Evolutionary conservation across 2,329 filamentous ascomycete species (phyloP).

Genomic region (Chaetomium sp.): DNA sequence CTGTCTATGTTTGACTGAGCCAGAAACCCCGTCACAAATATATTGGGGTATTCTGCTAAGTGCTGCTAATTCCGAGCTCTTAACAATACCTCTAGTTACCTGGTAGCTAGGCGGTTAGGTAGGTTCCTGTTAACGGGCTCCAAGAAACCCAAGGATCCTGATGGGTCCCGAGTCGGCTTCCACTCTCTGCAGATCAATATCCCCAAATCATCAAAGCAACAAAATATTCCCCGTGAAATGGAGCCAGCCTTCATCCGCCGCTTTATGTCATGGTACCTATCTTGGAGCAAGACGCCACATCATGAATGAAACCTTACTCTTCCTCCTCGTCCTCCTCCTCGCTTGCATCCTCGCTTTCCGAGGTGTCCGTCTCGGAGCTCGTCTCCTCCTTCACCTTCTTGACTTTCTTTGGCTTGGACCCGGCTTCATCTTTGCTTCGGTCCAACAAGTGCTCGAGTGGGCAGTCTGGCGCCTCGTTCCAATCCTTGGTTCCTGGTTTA

Average conservation of each 20-base stretch:
- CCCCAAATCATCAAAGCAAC: not conserved
- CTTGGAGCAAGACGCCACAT: not conserved
- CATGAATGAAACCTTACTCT: not conserved
- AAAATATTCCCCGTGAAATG: not conserved
- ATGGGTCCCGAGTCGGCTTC: no score
- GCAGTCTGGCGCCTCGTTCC: conserved; percentile 54
- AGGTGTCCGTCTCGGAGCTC: conserved; percentile 18
- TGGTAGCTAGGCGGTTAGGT: no score
- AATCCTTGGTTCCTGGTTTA: conserved; percentile 63
- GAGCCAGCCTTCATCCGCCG: not conserved
- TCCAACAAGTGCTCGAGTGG: conserved; percentile 48
- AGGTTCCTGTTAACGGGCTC: no score
- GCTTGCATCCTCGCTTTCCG: conserved; percentile 20
- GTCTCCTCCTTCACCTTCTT: conserved; percentile 17
- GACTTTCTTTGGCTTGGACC: conserved; percentile 28
- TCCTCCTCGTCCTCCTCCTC: conserved; percentile 22
- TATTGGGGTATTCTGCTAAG: not conserved
- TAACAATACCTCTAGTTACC: no score
- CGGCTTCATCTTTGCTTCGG: conserved; percentile 38
- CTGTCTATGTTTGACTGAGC: not conserved
- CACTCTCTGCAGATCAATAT: not conserved
- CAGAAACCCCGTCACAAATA: not conserved
- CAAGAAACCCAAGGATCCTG: not conserved
- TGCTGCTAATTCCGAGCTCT: not conserved
- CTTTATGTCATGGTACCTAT: not conserved